Percentiles rank a stretch among this genome's conserved stretches.
These are phyloP conservation scores for Backusella tuberculispora DNA, from an alignment of 192 early-diverging fungal genomes.

Conservation along the genomic window DNA sequence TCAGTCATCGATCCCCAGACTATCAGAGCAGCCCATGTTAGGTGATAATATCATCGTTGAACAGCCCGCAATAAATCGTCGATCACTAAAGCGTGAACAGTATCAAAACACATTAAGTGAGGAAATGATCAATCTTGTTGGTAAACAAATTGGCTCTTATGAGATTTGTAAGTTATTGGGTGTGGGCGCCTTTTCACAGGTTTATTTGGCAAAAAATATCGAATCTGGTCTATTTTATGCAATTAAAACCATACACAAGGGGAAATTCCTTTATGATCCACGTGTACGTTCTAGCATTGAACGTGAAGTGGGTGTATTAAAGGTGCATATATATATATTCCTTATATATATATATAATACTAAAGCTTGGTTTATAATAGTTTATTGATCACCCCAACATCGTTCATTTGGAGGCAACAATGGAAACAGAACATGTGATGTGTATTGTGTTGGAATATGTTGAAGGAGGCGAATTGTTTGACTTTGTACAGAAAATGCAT, in stretches of 20 bases:
- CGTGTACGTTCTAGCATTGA: constrained; percentile 43
- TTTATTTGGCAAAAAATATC: constrained; percentile 34
- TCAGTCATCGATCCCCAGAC: not conserved
- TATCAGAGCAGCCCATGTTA: constrained; percentile 18
- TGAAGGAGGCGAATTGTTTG: constrained; percentile 76
- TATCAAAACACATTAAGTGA: not conserved
- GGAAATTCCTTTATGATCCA: constrained; percentile 31
- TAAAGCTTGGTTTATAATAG: constrained; percentile 17
- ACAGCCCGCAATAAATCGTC: not conserved
- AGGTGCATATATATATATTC: constrained; percentile 25
- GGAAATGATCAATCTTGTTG: constrained; percentile 21
- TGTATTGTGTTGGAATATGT: constrained; percentile 76
- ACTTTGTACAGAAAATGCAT: constrained; percentile 58
- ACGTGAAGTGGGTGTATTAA: constrained; percentile 40
- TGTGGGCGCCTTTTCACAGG: constrained; percentile 42
- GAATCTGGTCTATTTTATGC: constrained; percentile 31
- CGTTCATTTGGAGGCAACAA: constrained; percentile 60
- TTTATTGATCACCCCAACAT: constrained; percentile 72
- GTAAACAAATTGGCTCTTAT: constrained; percentile 34
- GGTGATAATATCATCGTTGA: constrained; percentile 7
- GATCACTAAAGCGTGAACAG: not conserved
- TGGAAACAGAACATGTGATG: constrained; percentile 63
- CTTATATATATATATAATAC: not conserved
- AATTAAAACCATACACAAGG: constrained; percentile 41
- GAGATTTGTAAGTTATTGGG: constrained; percentile 35